Evolutionary conservation across 495 filamentous ascomycete genomes (phyloP).

Genomic region (Penicillium ucsense): DNA sequence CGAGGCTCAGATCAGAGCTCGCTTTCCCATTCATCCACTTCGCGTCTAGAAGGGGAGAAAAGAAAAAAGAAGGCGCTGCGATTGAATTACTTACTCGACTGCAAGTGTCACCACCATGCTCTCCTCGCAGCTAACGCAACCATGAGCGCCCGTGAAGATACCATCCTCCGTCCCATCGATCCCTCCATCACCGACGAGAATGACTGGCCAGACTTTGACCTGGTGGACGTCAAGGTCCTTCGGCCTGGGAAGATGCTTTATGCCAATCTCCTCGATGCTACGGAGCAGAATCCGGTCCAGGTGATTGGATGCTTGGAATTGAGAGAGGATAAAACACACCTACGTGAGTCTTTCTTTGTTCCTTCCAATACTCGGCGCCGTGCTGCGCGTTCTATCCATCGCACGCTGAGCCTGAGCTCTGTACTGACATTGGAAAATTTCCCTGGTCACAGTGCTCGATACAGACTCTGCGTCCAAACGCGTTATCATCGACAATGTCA

Average conservation of each 20-base stretch:
- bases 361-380: constrained; percentile 1
- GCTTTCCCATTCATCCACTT: too few relatives aligned
- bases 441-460: constrained; percentile 29
- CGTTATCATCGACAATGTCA: constrained; percentile 55
- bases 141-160: constrained; percentile 46
- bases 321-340: constrained; percentile 31
- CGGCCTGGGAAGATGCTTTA: constrained; percentile 38
- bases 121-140: constrained; percentile 27
- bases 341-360: constrained; percentile 23
- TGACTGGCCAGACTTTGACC: constrained; percentile 48
- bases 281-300: constrained; percentile 42
- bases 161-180: constrained; percentile 45
- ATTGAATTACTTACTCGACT: not conserved
- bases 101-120: not conserved
- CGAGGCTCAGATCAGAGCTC: too few relatives aligned
- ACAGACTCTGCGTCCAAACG: constrained; percentile 37
- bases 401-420: not conserved
- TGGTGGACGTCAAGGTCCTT: constrained; percentile 44
- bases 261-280: constrained; percentile 44
- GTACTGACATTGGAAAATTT: constrained; percentile 15
- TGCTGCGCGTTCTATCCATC: constrained; percentile 9
- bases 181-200: constrained; percentile 46
- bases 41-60: too few relatives aligned
- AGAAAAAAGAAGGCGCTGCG: too few relatives aligned
- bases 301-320: constrained; percentile 46